phyloP scores from a whole-genome alignment of 306 rosid genomes.

The Corylus heterophylla region DNA sequence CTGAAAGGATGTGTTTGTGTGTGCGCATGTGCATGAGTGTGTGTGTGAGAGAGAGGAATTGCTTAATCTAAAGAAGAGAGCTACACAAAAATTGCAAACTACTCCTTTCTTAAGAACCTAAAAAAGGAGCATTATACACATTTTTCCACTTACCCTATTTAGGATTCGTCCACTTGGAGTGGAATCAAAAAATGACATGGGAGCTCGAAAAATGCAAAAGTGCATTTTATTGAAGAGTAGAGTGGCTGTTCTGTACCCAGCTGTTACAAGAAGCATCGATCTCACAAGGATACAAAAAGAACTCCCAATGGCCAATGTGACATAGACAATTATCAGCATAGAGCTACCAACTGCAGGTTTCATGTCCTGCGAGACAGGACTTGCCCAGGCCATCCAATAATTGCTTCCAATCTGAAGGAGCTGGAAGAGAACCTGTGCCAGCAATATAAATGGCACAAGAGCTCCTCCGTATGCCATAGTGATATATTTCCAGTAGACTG shows the following conservation, averaged over 20 bases:
- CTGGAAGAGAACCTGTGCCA: constrained; percentile 68
- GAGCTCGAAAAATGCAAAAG: constrained; percentile 67
- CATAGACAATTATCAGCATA: constrained; percentile 57
- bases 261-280: constrained; percentile 45
- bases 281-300: constrained; percentile 58
- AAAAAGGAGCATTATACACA: not conserved
- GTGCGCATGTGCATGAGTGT: not conserved
- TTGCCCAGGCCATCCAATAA: constrained; percentile 96
- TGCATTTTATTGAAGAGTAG: constrained; percentile 81
- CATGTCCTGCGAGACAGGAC: constrained; percentile 63
- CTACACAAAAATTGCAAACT: not conserved
- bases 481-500: constrained; percentile 73
- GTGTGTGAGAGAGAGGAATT: not conserved
- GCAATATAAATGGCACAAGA: constrained; percentile 73
- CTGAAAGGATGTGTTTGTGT: not conserved
- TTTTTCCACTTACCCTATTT: constrained; percentile 57
- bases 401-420: constrained; percentile 84
- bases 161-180: constrained; percentile 87
- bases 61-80: not conserved
- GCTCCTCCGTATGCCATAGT: constrained; percentile 77
- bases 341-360: constrained; percentile 47
- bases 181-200: constrained; percentile 90
- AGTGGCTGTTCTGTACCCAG: constrained; percentile 72
- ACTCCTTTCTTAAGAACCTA: not conserved
- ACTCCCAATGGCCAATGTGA: constrained; percentile 69